phyloP scores from a whole-genome alignment of 768 basidiomycete species.

The Termitomyces titanicus region DNA sequence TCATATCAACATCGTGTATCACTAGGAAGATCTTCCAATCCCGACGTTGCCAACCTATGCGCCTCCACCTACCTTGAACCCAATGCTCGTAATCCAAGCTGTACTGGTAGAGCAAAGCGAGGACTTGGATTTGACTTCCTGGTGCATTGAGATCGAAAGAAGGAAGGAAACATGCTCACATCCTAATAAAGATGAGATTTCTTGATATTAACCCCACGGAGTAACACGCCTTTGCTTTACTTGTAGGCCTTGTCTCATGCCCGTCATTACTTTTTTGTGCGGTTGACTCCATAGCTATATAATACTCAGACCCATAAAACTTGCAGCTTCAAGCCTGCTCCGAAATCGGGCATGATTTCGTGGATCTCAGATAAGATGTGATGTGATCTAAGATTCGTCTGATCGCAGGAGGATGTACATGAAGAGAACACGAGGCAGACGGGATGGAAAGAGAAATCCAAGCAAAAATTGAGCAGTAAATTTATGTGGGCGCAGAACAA shows the following conservation, averaged over 20 bases:
- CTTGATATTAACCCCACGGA: neutral
- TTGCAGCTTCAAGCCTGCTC: slow-evolving; percentile 7
- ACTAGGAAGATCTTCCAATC: slow-evolving; percentile 32
- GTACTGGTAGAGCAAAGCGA: slow-evolving; percentile 43
- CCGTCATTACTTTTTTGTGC: too few relatives aligned
- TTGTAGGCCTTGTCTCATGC: neutral
- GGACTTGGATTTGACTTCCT: slow-evolving; percentile 46
- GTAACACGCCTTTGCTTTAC: neutral
- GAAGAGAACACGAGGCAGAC: slow-evolving; percentile 5
- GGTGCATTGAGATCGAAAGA: slow-evolving; percentile 33
- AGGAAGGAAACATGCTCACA: neutral
- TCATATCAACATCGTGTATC: neutral
- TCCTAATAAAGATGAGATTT: neutral
- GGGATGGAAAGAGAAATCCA: neutral
- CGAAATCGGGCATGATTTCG: slow-evolving; percentile 18
- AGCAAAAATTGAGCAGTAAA: neutral
- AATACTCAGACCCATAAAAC: slow-evolving; percentile 1
- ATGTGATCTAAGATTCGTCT: slow-evolving; percentile 5
- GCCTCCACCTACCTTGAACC: slow-evolving; percentile 36
- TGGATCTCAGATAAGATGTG: slow-evolving; percentile 32
- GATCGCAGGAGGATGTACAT: slow-evolving; percentile 10
- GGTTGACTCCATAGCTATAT: too few relatives aligned
- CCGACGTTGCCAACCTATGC: slow-evolving; percentile 40
- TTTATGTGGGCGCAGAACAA: neutral
- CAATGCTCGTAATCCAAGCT: slow-evolving; percentile 48